Evolutionary conservation across 2,329 filamentous ascomycete genomes (phyloP).

Genomic region (Monosporascus cannonballus): DNA sequence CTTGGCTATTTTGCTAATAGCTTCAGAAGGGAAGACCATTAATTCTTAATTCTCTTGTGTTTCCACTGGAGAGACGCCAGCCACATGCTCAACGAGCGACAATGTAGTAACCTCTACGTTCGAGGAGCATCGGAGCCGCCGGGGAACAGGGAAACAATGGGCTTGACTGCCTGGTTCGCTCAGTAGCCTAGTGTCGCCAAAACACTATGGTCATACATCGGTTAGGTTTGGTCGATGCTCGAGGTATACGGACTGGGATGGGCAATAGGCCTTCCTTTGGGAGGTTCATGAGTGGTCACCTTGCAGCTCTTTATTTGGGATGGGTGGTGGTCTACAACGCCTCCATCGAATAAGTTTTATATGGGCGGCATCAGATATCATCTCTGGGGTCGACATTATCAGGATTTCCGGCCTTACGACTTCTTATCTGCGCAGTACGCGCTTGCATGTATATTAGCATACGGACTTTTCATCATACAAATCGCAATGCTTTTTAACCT

Average conservation of each 20-base stretch:
- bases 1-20: too few species aligned
- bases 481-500: background rate
- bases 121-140: too few species aligned
- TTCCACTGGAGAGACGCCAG: too few species aligned
- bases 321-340: background rate
- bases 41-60: too few species aligned
- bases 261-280: background rate
- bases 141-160: too few species aligned
- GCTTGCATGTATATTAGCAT: background rate
- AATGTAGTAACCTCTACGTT: too few species aligned
- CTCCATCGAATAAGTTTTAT: background rate
- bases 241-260: background rate
- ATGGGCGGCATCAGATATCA: background rate
- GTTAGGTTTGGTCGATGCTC: background rate
- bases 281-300: background rate
- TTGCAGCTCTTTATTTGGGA: background rate
- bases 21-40: too few species aligned
- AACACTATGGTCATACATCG: background rate
- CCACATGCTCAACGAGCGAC: too few species aligned
- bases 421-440: background rate
- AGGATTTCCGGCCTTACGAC: background rate
- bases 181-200: too few species aligned
- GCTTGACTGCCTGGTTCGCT: too few species aligned
- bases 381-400: background rate
- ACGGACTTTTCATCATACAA: background rate